These are phyloP conservation scores for Stachybotrys chlorohalonatus DNA, from an alignment of 2,329 filamentous ascomycete species.

Conservation along the genomic window DNA sequence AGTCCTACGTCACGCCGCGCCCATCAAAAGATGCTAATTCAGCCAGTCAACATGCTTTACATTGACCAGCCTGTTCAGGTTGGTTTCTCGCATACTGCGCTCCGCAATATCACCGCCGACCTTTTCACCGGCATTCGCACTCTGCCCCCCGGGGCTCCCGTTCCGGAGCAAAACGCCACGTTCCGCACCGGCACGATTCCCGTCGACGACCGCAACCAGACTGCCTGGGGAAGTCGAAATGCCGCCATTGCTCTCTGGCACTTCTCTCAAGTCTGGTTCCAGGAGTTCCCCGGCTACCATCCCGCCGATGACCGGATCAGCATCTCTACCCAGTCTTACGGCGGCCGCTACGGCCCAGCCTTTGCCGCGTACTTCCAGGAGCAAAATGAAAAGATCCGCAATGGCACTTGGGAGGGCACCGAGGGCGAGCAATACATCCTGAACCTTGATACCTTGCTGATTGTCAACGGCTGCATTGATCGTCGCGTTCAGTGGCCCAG, in stretches of 20 bases:
- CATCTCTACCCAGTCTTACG: slow-evolving; percentile 46
- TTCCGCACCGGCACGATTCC: slow-evolving; percentile 14
- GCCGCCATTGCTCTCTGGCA: slow-evolving; percentile 36
- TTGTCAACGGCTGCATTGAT: slow-evolving; percentile 51
- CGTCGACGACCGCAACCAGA: slow-evolving; percentile 16
- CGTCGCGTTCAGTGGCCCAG: slow-evolving; percentile 22
- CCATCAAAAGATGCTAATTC: not conserved
- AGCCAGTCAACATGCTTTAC: slow-evolving; percentile 52
- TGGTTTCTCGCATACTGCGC: slow-evolving; percentile 18
- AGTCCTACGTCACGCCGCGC: not conserved
- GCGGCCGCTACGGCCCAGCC: slow-evolving; percentile 49
- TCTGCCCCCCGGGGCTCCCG: not conserved
- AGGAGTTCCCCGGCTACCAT: slow-evolving; percentile 54
- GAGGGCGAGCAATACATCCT: slow-evolving; percentile 28
- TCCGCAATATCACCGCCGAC: slow-evolving; percentile 10
- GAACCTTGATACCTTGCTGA: slow-evolving; percentile 42
- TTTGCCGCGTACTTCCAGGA: slow-evolving; percentile 45
- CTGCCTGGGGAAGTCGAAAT: slow-evolving; percentile 19
- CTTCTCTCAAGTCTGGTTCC: slow-evolving; percentile 51
- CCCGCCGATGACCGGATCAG: slow-evolving; percentile 39
- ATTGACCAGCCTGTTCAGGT: slow-evolving; percentile 50
- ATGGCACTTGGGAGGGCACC: slow-evolving; percentile 20
- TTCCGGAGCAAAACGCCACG: slow-evolving; percentile 9
- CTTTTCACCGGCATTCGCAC: slow-evolving; percentile 4
- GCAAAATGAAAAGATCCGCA: slow-evolving; percentile 44